Evolutionary conservation across 371 early-diverging fungal genomes (phyloP).

Genomic region (Rhizopus stolonifer): DNA sequence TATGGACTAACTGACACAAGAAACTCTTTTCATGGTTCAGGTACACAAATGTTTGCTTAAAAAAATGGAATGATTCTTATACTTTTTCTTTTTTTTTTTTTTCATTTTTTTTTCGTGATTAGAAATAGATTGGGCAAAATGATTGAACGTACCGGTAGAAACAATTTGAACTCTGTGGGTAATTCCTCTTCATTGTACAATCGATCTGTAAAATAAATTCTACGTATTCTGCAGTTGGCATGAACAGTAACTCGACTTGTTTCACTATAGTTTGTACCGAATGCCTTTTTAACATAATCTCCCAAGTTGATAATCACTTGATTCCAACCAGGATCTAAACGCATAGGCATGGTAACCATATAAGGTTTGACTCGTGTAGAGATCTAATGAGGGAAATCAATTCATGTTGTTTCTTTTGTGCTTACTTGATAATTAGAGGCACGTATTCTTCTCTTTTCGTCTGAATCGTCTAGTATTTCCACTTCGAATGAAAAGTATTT

Average conservation of each 20-base stretch:
- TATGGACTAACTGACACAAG: constrained; percentile 82
- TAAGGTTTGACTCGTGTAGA: constrained; percentile 82
- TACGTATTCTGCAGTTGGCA: constrained; percentile 86
- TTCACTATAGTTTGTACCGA: constrained; percentile 89
- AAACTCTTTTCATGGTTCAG: constrained; percentile 53
- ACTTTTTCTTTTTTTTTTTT: no score
- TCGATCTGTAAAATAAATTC: constrained; percentile 90
- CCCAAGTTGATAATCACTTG: constrained; percentile 87
- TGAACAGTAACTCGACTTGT: constrained; percentile 87
- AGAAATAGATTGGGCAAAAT: background rate
- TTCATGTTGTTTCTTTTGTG: no score
- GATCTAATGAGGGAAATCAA: no score
- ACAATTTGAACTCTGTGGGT: constrained; percentile 90
- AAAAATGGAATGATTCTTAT: no score
- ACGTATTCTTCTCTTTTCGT: constrained; percentile 76
- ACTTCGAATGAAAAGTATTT: constrained; percentile 93
- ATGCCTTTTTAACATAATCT: constrained; percentile 83
- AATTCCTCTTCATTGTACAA: constrained; percentile 89
- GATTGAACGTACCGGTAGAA: constrained; percentile 59
- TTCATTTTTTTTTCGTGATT: no score
- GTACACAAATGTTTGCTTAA: background rate
- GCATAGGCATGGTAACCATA: constrained; percentile 92
- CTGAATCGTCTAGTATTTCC: constrained; percentile 81
- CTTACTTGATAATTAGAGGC: constrained; percentile 91
- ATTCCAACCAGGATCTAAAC: constrained; percentile 95